Base-by-base conservation (phyloP, 2,329 filamentous ascomycete genomes). In the Alternaria sp. region DNA sequence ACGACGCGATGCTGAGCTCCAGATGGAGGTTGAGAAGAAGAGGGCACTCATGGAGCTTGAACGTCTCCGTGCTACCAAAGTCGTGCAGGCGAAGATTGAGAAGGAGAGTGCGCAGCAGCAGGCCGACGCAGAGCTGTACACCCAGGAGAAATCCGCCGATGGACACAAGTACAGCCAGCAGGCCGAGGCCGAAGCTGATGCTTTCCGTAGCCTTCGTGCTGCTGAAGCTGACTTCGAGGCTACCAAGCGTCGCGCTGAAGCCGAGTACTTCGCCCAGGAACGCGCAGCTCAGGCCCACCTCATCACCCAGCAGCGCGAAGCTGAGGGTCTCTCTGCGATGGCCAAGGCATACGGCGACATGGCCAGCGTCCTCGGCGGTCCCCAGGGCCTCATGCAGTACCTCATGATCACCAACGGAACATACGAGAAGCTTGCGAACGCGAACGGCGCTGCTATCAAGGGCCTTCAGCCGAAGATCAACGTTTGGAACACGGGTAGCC, bases 381-480 rank as follows among this genome's bases (percentile, higher is more conserved):
- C 93, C 3, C 86, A 89, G 37, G 92, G 91, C 28, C 85, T 97
- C 61, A 84, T 96, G 71, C 90, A 94, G 78, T 95, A 92, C 84
- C 87, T 95, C 81, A 96, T 96, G 93, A 89, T 97, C 75, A 90
- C 94, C 82, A 90, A 90, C 79, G 90, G 90, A 71, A 92, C 90
- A 0, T 95, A 93, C 79, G 87, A 92, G 75, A 87, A 90, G 71
- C 87, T 96, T 54, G 93, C 93, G 61, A 86, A 90, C 71, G 92
- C 92, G 54, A 96, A 96, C 72, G 92, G 91, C 50, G 78, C 85
- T 30, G 93, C 92, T 30, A 88, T 96, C 75, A 85, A 88, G 55
- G 93, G 93, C 25, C 82, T 96, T 69, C 87, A 94, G 78, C 93
- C 93, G 68, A 96, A 96, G 89, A 96, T 96, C 82, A 94, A 90